Evolutionary conservation across 805 yeast species (phyloP).

Genomic region (Candida alai): DNA sequence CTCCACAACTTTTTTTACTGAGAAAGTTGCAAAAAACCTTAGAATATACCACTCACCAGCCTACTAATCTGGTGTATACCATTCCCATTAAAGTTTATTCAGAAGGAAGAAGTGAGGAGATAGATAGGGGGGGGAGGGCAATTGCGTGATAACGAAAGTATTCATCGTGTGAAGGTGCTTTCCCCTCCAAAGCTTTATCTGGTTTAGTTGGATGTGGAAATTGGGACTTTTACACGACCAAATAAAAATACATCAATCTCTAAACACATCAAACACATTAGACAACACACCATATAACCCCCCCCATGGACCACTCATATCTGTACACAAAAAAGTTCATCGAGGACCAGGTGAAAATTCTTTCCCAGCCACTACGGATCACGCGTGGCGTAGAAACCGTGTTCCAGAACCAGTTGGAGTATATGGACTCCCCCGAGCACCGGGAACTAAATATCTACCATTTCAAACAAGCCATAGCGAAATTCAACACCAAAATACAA

Average conservation of each 20-base stretch:
- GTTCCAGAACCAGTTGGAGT: conserved; percentile 7
- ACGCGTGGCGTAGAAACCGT: conserved; percentile 16
- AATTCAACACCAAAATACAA: conserved; percentile 17
- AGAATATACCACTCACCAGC: too few relatives aligned
- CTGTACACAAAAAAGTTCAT: conserved; percentile 30
- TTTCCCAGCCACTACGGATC: conserved; percentile 25
- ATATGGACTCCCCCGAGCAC: conserved; percentile 4
- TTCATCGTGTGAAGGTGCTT: too few relatives aligned
- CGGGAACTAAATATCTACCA: conserved; percentile 6
- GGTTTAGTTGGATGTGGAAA: too few relatives aligned
- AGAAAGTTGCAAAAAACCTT: too few relatives aligned
- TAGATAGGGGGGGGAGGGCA: too few relatives aligned
- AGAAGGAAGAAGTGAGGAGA: too few relatives aligned
- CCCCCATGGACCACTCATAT: conserved; percentile 21
- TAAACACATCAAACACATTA: background rate
- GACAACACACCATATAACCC: background rate
- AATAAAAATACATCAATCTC: background rate
- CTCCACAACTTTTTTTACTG: too few relatives aligned
- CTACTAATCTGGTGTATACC: too few relatives aligned
- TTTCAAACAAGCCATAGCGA: conserved; percentile 16
- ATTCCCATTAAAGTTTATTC: too few relatives aligned
- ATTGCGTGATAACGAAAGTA: too few relatives aligned
- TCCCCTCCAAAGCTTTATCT: too few relatives aligned
- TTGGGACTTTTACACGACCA: too few relatives aligned
- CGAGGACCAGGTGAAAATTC: conserved; percentile 25